Base-by-base conservation (phyloP, 352 stramenopile genomes). In the Phytophthora chlamydospora region DNA sequence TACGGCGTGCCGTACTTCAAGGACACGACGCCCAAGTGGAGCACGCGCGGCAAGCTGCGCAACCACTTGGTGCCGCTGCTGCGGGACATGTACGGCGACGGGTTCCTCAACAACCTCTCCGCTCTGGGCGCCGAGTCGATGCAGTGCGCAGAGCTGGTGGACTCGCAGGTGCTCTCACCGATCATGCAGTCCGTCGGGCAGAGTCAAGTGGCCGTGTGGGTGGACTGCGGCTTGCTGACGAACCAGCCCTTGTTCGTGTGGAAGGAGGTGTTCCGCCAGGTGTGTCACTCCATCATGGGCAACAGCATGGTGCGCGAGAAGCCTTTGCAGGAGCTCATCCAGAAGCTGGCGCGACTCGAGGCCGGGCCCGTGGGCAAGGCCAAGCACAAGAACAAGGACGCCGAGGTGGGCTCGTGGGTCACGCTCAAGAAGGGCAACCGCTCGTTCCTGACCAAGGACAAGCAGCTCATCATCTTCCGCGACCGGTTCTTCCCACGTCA, bases 1-100 rank as follows among this genome's bases (percentile, higher is more conserved):
- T 99, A 96, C 73, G 95, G 96, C 55, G 86, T 99, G 46, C 96
- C 97, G 6, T 99, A 98, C 61, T 98, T 98, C 66, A 98, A 98
- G 71, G 96, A 99, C 82, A 98, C 96, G 40, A 99, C 96, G 24
- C 95, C 96, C 6, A 79, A 87, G 59, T 99, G 97, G 97, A 98
- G 91, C 35, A 99, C 96, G 27, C 81, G 97, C 59, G 97, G 97
- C 41, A 99, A 99, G 71, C 71, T 99, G 33, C 86, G 97, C 36
- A 97, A 97, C 61, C 85, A 97, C 59, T 73, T 99, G 8, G 70
- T 99, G 48, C 97, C 97, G 9, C 72, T 98, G 38, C 71, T 99
- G 24, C 67, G 93, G 17, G 95, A 99, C 52, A 95, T 99, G 59
- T 99, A 99, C 74, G 97, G 97, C 46, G 80, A 90, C 48, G 85